A percentile compares a stretch with the other conserved stretches of the same genome.
Evolutionary conservation across 768 basidiomycete species (phyloP).

Genomic region (Mycena haematopus): DNA sequence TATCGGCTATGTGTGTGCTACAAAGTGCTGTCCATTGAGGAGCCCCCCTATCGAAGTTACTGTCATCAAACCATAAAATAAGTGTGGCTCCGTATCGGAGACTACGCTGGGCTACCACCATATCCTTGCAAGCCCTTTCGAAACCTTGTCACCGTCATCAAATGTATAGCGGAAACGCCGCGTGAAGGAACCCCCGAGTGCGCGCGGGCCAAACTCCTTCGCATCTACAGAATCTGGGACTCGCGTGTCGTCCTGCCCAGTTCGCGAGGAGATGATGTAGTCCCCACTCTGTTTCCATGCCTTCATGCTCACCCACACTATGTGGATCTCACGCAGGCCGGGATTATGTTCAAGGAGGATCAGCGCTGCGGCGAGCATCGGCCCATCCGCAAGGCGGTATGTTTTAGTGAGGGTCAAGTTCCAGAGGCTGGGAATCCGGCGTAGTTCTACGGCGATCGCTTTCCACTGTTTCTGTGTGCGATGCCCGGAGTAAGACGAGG

Average conservation of each 20-base stretch:
- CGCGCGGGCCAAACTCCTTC: slow-evolving; percentile 1
- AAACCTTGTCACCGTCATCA: not conserved
- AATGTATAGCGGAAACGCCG: slow-evolving; percentile 1
- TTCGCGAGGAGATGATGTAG: not conserved
- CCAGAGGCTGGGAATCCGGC: not conserved
- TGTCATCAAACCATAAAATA: no score
- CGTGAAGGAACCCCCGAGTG: slow-evolving; percentile 3
- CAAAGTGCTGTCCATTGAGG: no score
- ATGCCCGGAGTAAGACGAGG: not conserved
- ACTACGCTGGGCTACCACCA: not conserved
- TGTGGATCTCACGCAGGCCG: not conserved
- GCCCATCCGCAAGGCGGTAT: not conserved
- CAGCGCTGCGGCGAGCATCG: slow-evolving; percentile 4
- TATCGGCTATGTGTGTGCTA: no score
- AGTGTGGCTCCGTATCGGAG: no score
- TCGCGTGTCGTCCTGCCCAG: no score
- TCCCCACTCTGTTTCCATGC: slow-evolving; percentile 13
- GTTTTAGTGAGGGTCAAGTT: not conserved
- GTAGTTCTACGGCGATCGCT: not conserved
- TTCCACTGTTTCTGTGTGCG: not conserved
- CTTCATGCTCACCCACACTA: not conserved
- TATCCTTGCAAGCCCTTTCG: slow-evolving; percentile 7
- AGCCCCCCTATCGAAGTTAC: no score
- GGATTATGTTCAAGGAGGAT: slow-evolving; percentile 3
- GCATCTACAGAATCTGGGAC: not conserved